phyloP scores from a whole-genome alignment of 2,329 filamentous ascomycete species.

The Pyricularia pennisetigena region DNA sequence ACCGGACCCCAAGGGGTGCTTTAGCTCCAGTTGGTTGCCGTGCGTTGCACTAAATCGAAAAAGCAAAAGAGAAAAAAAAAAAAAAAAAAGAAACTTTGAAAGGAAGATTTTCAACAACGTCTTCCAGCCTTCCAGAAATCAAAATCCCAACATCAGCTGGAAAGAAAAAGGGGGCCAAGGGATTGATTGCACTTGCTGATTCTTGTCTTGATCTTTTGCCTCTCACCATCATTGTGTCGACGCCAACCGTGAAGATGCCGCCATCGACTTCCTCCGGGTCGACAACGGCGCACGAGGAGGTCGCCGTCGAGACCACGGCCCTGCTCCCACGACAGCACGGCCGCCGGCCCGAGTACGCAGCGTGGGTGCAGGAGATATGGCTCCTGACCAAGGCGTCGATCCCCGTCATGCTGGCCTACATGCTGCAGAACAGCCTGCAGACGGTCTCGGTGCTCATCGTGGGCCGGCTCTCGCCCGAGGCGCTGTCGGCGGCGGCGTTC shows the following conservation, averaged over 20 bases:
- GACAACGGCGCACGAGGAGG: background rate
- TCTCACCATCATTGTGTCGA: background rate
- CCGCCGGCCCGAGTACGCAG: constrained; percentile 4
- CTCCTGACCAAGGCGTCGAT: constrained; percentile 59
- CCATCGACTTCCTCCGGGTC: background rate
- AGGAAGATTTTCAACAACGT: too few relatives aligned
- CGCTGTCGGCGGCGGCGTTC: constrained; percentile 73
- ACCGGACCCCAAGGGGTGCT: too few relatives aligned
- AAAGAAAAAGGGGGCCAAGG: background rate
- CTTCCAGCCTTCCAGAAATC: too few relatives aligned
- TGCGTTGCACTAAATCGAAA: too few relatives aligned
- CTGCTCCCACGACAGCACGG: background rate
- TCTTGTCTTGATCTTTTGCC: background rate
- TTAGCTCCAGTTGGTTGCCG: background rate
- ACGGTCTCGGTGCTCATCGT: constrained; percentile 75
- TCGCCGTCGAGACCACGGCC: background rate
- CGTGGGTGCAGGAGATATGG: constrained; percentile 50
- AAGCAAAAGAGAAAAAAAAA: too few relatives aligned
- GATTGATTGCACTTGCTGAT: background rate
- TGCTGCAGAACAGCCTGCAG: constrained; percentile 76
- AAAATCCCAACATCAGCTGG: too few relatives aligned
- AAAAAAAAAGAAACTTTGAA: too few relatives aligned
- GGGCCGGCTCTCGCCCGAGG: constrained; percentile 68
- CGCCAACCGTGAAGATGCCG: background rate
- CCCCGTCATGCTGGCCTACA: constrained; percentile 76